Evolutionary conservation across 2,329 filamentous ascomycete species (phyloP).

Genomic region (Cladosporium velox): DNA sequence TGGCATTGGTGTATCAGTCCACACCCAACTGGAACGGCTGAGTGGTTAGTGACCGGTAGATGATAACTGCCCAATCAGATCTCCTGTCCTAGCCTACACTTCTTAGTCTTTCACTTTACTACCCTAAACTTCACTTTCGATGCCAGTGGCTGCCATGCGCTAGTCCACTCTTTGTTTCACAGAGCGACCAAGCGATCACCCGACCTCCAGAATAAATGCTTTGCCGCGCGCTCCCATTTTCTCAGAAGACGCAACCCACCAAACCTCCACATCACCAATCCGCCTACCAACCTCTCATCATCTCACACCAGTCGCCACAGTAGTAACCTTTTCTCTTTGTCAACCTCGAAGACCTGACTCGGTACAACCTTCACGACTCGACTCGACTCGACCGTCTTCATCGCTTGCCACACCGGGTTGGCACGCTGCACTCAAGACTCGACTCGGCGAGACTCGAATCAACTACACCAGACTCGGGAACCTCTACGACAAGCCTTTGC

Average conservation of each 20-base stretch:
- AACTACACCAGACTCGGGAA: constrained; percentile 6
- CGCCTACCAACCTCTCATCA: neutral
- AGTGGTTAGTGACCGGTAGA: neutral
- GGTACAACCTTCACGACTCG: neutral
- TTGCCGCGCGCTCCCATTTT: neutral
- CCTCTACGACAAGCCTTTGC: neutral
- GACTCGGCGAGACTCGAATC: neutral
- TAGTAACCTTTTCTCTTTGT: neutral
- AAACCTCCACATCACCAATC: neutral
- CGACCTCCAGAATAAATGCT: neutral
- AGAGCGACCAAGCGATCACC: neutral
- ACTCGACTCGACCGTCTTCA: neutral
- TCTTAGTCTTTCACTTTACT: neutral
- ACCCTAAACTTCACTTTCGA: neutral
- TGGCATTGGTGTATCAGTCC: too few species aligned
- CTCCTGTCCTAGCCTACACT: neutral
- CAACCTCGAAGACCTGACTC: neutral
- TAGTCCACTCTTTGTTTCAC: neutral
- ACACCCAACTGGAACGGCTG: too few species aligned
- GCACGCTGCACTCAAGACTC: neutral
- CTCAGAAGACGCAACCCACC: neutral
- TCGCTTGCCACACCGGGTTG: neutral
- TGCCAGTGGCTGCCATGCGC: neutral
- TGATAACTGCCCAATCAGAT: neutral
- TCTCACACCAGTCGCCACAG: neutral